Evolutionary conservation across 2,329 filamentous ascomycete genomes (phyloP), one percentile per base, ranked within the genome.

Genomic region (Ceratocystis papillata): DNA sequence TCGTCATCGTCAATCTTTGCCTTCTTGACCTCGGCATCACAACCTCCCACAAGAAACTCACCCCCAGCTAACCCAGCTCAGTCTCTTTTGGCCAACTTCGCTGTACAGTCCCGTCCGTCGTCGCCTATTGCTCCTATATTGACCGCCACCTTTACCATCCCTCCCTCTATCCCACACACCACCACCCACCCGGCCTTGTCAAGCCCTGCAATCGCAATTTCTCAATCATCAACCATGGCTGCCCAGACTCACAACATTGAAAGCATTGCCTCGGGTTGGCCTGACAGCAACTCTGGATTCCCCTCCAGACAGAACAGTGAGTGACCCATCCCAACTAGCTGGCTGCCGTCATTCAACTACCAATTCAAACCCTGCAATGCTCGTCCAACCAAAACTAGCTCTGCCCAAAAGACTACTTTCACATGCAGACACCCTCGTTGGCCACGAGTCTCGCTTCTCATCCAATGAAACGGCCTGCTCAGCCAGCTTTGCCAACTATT

Each of bases 171-270:
- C 8, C 25, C 30, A 44, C 12, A 44, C 57, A 3, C 33, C 33
- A 48, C 60, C 41, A 10, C 1, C 22, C 30, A 15, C 33, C 12
- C 20, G 20, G 41, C 22, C 25, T 62, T 3, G n/a, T 22, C n/a
- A 50, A 41, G 37, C 10, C 12, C 37, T 12, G 37, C 4, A 12
- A 12, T 15, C 37, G 12, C 4, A 41, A 41, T 41, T 41, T 41
- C 8, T 8, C 46, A 48, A 20, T 0, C n/a, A 48, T 48, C 20
- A 48, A 50, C 8, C 20, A 50, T 50, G 48, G 48, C 48, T 28
- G 53, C 53, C 53, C 53, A 57, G 22, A 33, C 53, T 33, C 53
- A 57, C 53, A 57, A 17, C 28, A 28, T 57, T 8, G 53, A 57
- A 28, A 57, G 15, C 53, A 57, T 57, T 5, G 53, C 53, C 53